A percentile compares a stretch with the other conserved stretches of the same genome.
These are phyloP conservation scores for Phytopythium delawarense DNA, from an alignment of 352 stramenopile genomes.

Conservation along the genomic window DNA sequence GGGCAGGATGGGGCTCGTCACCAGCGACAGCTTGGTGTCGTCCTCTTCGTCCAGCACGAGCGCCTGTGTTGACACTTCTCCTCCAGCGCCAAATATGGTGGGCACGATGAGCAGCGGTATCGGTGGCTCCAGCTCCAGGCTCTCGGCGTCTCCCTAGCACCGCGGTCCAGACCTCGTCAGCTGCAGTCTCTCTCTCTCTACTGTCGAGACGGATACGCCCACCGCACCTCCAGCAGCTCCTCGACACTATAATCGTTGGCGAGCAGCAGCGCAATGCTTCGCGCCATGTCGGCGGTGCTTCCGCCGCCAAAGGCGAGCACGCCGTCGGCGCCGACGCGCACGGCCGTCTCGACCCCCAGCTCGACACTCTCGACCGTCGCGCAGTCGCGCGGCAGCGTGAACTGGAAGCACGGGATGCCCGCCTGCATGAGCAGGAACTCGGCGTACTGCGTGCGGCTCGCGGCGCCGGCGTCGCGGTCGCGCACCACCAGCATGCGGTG, in stretches of 20 bases:
- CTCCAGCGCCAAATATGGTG: conserved; percentile 49
- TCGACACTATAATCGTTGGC: conserved; percentile 21
- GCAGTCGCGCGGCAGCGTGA: conserved; percentile 66
- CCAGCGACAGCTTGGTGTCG: conserved; percentile 55
- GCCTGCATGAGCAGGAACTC: conserved; percentile 70
- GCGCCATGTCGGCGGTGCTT: conserved; percentile 56
- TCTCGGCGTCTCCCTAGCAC: not conserved
- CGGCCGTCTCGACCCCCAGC: conserved; percentile 41
- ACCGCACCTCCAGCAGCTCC: conserved; percentile 1
- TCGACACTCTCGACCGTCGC: conserved; percentile 54
- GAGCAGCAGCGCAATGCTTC: conserved; percentile 50
- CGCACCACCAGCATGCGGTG: conserved; percentile 70
- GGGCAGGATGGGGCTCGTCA: conserved; percentile 31
- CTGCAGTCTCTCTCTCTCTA: not conserved
- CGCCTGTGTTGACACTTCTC: conserved; percentile 44
- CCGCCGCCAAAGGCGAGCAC: conserved; percentile 69
- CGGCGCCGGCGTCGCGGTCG: conserved; percentile 49
- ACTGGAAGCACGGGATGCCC: conserved; percentile 68
- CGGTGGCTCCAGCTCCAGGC: conserved; percentile 16
- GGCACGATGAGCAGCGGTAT: conserved; percentile 53
- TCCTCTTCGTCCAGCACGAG: conserved; percentile 64
- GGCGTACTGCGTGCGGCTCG: conserved; percentile 55
- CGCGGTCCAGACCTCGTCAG: not conserved
- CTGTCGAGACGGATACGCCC: not conserved
- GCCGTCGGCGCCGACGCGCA: conserved; percentile 59